Evolutionary conservation across 2,329 filamentous ascomycete species (phyloP).

Genomic region (Calonectria pauciramosa): DNA sequence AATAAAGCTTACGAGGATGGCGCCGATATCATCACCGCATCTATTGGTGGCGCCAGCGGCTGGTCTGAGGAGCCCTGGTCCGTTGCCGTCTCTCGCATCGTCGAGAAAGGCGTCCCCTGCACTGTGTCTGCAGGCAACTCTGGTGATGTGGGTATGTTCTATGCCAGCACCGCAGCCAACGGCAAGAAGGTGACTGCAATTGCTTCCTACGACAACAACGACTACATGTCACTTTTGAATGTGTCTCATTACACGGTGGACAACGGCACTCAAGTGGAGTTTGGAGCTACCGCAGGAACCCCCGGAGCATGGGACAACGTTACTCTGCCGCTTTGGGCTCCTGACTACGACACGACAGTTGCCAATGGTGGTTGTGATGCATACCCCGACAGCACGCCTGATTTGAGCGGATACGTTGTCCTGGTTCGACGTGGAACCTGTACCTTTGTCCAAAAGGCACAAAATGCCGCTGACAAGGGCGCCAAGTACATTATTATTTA

Average conservation of each 20-base stretch:
- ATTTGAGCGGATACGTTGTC: conserved; percentile 70
- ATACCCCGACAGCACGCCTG: conserved; percentile 66
- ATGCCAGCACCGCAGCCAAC: conserved; percentile 62
- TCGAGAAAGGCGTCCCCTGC: conserved; percentile 66
- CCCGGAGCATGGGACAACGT: conserved; percentile 60
- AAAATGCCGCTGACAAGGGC: conserved; percentile 63
- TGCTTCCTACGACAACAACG: conserved; percentile 64
- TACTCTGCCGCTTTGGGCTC: conserved; percentile 63
- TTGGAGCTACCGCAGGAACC: conserved; percentile 59
- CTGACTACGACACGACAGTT: conserved; percentile 63
- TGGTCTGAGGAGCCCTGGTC: conserved; percentile 68
- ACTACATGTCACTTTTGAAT: conserved; percentile 58
- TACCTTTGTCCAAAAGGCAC: conserved; percentile 64
- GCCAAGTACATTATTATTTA: conserved; percentile 74
- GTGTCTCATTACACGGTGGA: conserved; percentile 57
- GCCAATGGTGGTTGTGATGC: conserved; percentile 65
- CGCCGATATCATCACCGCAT: conserved; percentile 69
- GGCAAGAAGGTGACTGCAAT: conserved; percentile 63
- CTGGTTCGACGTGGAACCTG: conserved; percentile 72
- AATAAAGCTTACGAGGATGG: conserved; percentile 72
- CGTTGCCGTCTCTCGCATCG: conserved; percentile 64
- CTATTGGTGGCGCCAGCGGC: conserved; percentile 64
- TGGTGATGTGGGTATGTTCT: conserved; percentile 63
- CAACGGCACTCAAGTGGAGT: conserved; percentile 47
- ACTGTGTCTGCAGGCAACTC: conserved; percentile 67